Conservation (phyloP, 441 rosid genomes). For the Croton setiger region DNA sequence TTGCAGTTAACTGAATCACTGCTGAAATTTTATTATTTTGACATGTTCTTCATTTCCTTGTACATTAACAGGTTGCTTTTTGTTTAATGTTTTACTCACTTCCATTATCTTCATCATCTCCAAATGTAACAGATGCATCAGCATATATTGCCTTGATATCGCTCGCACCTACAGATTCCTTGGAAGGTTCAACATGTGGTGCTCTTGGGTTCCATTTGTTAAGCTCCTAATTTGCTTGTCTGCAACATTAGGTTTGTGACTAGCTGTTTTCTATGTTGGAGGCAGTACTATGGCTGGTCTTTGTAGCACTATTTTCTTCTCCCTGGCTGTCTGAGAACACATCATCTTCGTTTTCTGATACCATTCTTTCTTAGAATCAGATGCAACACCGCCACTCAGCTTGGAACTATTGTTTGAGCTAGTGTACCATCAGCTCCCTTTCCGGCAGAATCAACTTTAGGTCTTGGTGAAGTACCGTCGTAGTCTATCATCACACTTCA, state of each 20-base stretch:
- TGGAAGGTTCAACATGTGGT: constrained; percentile 20
- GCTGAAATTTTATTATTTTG: no score
- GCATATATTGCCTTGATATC: constrained; percentile 74
- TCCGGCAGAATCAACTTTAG: constrained; percentile 33
- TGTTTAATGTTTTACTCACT: constrained; percentile 38
- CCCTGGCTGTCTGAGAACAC: constrained; percentile 68
- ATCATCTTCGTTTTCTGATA: constrained; percentile 42
- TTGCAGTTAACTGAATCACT: background rate
- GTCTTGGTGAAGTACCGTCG: constrained; percentile 33
- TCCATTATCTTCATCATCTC: constrained; percentile 70
- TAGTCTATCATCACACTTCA: constrained; percentile 70
- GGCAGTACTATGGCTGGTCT: constrained; percentile 23
- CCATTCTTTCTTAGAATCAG: constrained; percentile 28
- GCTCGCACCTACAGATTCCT: constrained; percentile 36
- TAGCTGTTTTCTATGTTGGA: constrained; percentile 17
- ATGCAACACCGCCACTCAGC: constrained; percentile 18
- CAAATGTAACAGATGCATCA: constrained; percentile 72
- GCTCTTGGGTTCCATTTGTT: constrained; percentile 29
- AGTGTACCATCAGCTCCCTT: no score
- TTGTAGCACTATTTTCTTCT: constrained; percentile 45
- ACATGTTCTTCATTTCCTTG: no score
- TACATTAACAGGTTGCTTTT: background rate
- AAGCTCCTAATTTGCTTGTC: constrained; percentile 25
- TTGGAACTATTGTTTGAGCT: constrained; percentile 24
- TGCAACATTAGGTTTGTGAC: constrained; percentile 14